Evolutionary conservation across 2,329 filamentous ascomycete genomes (phyloP).

Genomic region (Fusarium drepaniforme): DNA sequence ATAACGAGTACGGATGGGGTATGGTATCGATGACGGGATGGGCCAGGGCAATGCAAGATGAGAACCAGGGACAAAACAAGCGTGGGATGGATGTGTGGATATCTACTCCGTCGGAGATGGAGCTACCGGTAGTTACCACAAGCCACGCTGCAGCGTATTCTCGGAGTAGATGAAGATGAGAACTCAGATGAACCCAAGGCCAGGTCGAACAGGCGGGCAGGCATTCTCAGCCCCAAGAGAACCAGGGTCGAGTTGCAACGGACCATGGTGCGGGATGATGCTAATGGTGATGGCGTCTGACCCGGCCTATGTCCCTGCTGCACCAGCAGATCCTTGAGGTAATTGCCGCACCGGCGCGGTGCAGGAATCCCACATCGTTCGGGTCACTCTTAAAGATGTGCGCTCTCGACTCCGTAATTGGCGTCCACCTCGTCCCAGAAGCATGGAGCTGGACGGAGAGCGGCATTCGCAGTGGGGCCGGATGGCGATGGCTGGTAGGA

Average conservation of each 20-base stretch:
- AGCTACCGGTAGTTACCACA: slow-evolving; percentile 12
- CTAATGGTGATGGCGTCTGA: slow-evolving; percentile 18
- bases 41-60: slow-evolving; percentile 14
- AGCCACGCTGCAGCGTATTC: neutral
- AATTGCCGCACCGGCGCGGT: slow-evolving; percentile 40
- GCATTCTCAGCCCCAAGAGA: neutral
- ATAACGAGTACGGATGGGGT: neutral
- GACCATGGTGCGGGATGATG: slow-evolving; percentile 18
- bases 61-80: slow-evolving; percentile 2
- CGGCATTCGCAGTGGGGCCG: slow-evolving; percentile 37
- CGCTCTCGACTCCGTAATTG: slow-evolving; percentile 28
- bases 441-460: slow-evolving; percentile 34
- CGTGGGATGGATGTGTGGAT: slow-evolving; percentile 10
- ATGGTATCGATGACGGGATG: slow-evolving; percentile 6
- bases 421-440: slow-evolving; percentile 24
- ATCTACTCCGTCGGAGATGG: slow-evolving; percentile 8
- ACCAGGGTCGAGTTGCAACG: neutral
- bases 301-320: slow-evolving; percentile 2
- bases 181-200: neutral
- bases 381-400: slow-evolving; percentile 1
- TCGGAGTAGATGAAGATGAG: neutral
- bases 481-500: slow-evolving; percentile 22
- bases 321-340: slow-evolving; percentile 9
- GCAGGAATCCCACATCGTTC: slow-evolving; percentile 12
- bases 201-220: neutral